These are phyloP conservation scores for Cercospora sp. DNA, from an alignment of 2,329 filamentous ascomycete species.

Conservation along the genomic window DNA sequence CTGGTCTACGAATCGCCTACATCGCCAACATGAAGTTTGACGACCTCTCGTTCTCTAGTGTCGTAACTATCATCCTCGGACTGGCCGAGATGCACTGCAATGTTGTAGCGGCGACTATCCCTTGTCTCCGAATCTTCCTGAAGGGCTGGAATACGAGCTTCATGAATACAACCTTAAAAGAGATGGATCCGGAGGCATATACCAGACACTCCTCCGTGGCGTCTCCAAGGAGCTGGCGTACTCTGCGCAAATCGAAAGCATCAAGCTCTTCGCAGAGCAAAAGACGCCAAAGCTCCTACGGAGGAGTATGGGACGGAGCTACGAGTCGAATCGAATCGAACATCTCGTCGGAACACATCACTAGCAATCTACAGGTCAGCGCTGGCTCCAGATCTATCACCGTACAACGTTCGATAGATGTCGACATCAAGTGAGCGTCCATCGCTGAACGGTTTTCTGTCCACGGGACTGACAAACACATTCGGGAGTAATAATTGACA, in stretches of 20 bases:
- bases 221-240: background rate
- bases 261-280: slow-evolving; percentile 10
- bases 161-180: slow-evolving; percentile 6
- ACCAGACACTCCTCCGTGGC: slow-evolving; percentile 13
- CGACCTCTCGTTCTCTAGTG: slow-evolving; percentile 23
- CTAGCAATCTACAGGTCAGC: background rate
- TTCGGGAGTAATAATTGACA: background rate
- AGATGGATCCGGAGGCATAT: slow-evolving; percentile 14
- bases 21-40: slow-evolving; percentile 10
- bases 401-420: slow-evolving; percentile 14
- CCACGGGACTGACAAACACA: background rate
- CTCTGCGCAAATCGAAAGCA: slow-evolving; percentile 1
- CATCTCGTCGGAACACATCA: slow-evolving; percentile 10
- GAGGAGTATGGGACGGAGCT: slow-evolving; percentile 14
- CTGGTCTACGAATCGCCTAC: slow-evolving; percentile 18
- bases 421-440: slow-evolving; percentile 6
- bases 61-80: slow-evolving; percentile 19
- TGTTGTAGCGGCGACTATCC: slow-evolving; percentile 26
- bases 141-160: slow-evolving; percentile 28
- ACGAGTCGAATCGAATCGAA: slow-evolving; percentile 5
- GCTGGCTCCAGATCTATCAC: slow-evolving; percentile 12
- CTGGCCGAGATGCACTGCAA: slow-evolving; percentile 29
- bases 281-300: background rate
- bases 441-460: background rate
- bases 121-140: slow-evolving; percentile 28